phyloP scores from a whole-genome alignment of 108 stramenopile species.

The Aurantiochytrium sp. region DNA sequence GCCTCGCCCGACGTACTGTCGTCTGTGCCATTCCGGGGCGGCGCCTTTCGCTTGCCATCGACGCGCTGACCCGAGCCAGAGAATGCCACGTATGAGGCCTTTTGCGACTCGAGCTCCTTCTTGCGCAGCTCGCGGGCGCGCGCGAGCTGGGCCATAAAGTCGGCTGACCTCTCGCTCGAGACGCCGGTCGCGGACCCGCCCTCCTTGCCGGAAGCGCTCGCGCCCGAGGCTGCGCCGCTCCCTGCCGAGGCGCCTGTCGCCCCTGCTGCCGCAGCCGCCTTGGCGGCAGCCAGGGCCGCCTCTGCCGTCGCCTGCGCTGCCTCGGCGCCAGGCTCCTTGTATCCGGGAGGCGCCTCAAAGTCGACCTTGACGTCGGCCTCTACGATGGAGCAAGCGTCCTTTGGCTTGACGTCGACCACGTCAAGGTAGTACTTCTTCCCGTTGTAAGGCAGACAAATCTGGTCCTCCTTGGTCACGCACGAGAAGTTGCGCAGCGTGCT shows the following conservation, averaged over 20 bases:
- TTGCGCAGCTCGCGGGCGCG: not conserved
- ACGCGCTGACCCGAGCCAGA: not conserved
- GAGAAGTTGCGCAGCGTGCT: conserved; percentile 85
- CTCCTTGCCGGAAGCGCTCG: not conserved
- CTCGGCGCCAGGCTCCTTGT: conserved; percentile 40
- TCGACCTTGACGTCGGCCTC: conserved; percentile 66
- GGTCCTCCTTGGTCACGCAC: conserved; percentile 94
- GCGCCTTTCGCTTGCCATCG: not conserved
- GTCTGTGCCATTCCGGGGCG: not conserved
- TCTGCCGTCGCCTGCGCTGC: not conserved
- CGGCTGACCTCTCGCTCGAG: not conserved
- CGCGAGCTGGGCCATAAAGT: not conserved
- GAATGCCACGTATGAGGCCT: not conserved
- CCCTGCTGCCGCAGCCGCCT: not conserved
- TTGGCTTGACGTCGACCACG: conserved; percentile 81
- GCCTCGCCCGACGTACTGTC: not conserved
- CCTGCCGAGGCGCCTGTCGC: not conserved
- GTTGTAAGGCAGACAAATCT: conserved; percentile 94
- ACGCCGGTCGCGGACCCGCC: not conserved
- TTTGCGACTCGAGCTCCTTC: not conserved
- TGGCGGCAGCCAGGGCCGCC: not conserved
- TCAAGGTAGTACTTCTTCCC: conserved; percentile 88
- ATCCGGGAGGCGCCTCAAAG: conserved; percentile 61
- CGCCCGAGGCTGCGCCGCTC: not conserved
- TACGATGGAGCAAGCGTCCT: conserved; percentile 56